Evolutionary conservation across 2,329 filamentous ascomycete genomes (phyloP).

Genomic region (Curvularia lunata): DNA sequence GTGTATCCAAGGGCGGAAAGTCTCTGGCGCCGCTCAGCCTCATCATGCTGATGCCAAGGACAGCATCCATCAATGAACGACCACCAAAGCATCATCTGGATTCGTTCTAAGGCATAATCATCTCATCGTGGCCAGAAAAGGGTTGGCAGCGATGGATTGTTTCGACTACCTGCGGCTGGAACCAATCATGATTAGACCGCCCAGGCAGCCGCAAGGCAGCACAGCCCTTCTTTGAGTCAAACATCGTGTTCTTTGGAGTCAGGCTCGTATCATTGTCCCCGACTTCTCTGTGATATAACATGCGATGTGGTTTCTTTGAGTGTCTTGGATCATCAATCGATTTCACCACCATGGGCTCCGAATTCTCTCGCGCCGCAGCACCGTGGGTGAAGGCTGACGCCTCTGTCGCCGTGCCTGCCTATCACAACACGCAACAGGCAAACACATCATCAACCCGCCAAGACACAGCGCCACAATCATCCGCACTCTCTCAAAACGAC

Average conservation of each 20-base stretch:
- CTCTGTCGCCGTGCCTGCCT: constrained; percentile 20
- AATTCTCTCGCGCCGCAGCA: constrained; percentile 31
- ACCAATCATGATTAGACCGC: constrained; percentile 27
- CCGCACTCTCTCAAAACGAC: constrained; percentile 16
- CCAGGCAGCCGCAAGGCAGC: constrained; percentile 41
- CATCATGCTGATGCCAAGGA: not conserved
- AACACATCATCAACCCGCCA: constrained; percentile 18
- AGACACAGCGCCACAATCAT: constrained; percentile 6
- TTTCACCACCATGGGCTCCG: constrained; percentile 35
- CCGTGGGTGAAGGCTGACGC: constrained; percentile 27
- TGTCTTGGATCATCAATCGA: not conserved
- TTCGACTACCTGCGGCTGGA: not conserved
- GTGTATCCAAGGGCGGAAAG: constrained; percentile 5
- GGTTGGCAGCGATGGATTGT: constrained; percentile 10
- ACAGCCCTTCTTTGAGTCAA: constrained; percentile 34
- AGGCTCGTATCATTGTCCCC: constrained; percentile 9
- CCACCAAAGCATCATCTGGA: not conserved
- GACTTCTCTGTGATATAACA: not conserved
- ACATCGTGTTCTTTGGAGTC: constrained; percentile 23
- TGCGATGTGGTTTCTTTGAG: not conserved
- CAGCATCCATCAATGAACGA: constrained; percentile 1
- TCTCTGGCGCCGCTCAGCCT: constrained; percentile 4
- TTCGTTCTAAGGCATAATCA: not conserved
- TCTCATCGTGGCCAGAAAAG: not conserved
- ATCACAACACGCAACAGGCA: constrained; percentile 20